Evolutionary conservation across 306 rosid species (phyloP).

Genomic region (Vigna nakashimae): DNA sequence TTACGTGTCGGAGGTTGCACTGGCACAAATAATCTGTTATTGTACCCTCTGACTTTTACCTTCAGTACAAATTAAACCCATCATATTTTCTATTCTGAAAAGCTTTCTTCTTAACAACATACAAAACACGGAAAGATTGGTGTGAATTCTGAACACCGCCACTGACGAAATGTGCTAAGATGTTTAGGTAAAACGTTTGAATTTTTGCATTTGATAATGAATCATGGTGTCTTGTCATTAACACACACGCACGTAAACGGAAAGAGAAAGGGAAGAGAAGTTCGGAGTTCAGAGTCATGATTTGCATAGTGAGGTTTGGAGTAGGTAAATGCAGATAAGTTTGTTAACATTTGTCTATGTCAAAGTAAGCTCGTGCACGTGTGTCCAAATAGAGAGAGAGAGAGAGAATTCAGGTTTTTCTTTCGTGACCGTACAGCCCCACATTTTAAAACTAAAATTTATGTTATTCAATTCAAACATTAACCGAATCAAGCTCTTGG

Average conservation of each 20-base stretch:
- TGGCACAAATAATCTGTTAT: conserved; percentile 28
- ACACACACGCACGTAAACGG: conserved; percentile 29
- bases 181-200: conserved; percentile 41
- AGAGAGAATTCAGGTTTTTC: conserved; percentile 27
- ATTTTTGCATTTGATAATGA: conserved; percentile 43
- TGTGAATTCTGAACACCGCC: conserved; percentile 13
- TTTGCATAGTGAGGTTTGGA: conserved; percentile 29
- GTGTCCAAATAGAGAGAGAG: conserved; percentile 33
- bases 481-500: conserved; percentile 41
- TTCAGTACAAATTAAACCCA: conserved; percentile 31
- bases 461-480: conserved; percentile 41
- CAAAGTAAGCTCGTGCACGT: conserved; percentile 56
- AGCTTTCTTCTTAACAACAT: not conserved
- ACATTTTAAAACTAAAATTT: conserved; percentile 35
- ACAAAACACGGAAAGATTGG: not conserved
- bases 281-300: conserved; percentile 17
- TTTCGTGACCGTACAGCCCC: conserved; percentile 40
- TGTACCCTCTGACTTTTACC: conserved; percentile 12
- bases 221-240: conserved; percentile 37
- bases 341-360: conserved; percentile 45
- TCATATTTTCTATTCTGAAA: conserved; percentile 16
- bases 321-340: conserved; percentile 45
- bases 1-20: conserved; percentile 23
- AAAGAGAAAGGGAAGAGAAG: conserved; percentile 6
- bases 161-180: not conserved